A percentile compares a stretch with the other conserved stretches of the same genome.
phyloP scores from a whole-genome alignment of 1,139 yeast species.

The Pichia sp. region DNA sequence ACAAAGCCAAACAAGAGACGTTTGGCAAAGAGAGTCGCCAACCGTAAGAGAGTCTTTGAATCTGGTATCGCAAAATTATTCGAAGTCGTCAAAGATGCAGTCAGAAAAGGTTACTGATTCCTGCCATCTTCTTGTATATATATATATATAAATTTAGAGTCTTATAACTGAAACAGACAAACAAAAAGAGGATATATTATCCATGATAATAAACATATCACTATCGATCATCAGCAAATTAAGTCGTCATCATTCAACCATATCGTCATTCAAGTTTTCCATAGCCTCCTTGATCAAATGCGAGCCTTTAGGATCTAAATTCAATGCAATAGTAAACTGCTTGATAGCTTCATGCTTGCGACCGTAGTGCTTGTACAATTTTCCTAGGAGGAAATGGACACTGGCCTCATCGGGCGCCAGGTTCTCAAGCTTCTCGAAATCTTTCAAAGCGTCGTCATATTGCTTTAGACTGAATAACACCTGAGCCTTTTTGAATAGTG shows the following conservation, averaged over 20 bases:
- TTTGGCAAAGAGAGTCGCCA: conserved; percentile 39
- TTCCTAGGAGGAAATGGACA: conserved; percentile 86
- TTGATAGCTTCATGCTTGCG: conserved; percentile 75
- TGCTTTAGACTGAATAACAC: conserved; percentile 67
- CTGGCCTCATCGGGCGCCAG: conserved; percentile 93
- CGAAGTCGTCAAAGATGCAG: conserved; percentile 46
- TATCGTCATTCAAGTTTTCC: conserved; percentile 40
- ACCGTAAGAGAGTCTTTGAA: conserved; percentile 45
- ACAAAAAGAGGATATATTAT: not conserved
- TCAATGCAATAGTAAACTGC: conserved; percentile 85
- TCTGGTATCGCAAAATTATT: conserved; percentile 45
- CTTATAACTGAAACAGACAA: not conserved
- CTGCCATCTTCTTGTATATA: conserved; percentile 9
- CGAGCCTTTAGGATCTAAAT: conserved; percentile 90
- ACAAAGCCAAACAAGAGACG: conserved; percentile 46
- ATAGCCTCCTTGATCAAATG: conserved; percentile 82
- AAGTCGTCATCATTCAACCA: conserved; percentile 2
- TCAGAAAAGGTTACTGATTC: conserved; percentile 46
- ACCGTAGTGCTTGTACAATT: conserved; percentile 72
- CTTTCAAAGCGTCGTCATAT: conserved; percentile 66
- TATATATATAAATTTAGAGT: not conserved
- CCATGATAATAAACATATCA: not conserved
- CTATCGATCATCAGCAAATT: not conserved
- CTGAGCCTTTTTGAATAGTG: conserved; percentile 87
- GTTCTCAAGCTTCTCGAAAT: conserved; percentile 65